phyloP scores from a whole-genome alignment of 225 moss, liverwort and hornwort species.

The Polytrichum commune region DNA sequence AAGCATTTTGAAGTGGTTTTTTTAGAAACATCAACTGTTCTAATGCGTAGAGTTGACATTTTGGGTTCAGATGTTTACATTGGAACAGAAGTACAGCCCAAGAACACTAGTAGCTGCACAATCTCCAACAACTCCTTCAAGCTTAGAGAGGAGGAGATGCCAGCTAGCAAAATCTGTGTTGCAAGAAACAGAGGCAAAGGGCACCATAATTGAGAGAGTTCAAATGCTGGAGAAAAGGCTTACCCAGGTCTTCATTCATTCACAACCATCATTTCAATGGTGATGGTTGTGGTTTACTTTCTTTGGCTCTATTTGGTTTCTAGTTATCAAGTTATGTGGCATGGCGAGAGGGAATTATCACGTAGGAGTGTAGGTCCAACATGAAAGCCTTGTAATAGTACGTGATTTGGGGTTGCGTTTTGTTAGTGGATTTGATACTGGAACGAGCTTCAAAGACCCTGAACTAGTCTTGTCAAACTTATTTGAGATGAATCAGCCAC shows the following conservation, averaged over 20 bases:
- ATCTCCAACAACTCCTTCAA: conserved; percentile 16
- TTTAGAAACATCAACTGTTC: no score
- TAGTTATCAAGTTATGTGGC: background rate
- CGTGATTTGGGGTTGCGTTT: no score
- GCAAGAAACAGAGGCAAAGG: conserved; percentile 30
- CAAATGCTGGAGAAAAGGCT: conserved; percentile 27
- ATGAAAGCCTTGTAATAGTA: no score
- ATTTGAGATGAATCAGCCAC: no score
- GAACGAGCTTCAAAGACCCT: no score
- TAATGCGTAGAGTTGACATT: no score
- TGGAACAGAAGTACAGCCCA: conserved; percentile 13
- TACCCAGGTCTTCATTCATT: conserved; percentile 14
- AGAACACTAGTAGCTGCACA: background rate
- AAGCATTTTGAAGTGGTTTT: no score
- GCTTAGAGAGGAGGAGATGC: conserved; percentile 28
- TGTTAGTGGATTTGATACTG: no score
- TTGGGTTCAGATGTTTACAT: conserved; percentile 7
- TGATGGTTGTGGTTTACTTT: background rate
- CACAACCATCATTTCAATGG: background rate
- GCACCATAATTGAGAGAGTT: conserved; percentile 31
- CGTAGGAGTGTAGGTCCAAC: background rate
- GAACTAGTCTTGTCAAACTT: no score
- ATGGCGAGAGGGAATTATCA: background rate
- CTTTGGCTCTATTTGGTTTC: background rate
- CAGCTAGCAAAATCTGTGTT: conserved; percentile 21